A percentile compares a stretch with the other conserved stretches of the same genome.
phyloP scores from a whole-genome alignment of 176 grass and related monocot species.

The Urochloa ruziziensis region DNA sequence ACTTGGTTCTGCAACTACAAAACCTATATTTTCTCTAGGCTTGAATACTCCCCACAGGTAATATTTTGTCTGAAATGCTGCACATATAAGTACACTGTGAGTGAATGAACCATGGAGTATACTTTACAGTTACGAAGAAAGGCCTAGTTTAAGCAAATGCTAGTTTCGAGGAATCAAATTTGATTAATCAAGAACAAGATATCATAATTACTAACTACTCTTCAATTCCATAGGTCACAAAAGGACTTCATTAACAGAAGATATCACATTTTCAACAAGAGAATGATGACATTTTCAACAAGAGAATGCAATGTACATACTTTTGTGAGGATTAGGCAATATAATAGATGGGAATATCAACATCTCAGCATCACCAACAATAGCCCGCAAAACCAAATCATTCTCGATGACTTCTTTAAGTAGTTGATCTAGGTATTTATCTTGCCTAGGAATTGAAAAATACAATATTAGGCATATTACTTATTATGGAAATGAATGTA shows the following conservation, averaged over 20 bases:
- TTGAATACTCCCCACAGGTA: slow-evolving; percentile 60
- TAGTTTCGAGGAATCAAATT: no score
- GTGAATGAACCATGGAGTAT: background rate
- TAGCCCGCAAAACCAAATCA: slow-evolving; percentile 23
- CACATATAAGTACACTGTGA: background rate
- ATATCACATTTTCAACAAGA: background rate
- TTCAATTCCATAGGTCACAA: background rate
- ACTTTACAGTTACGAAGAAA: background rate
- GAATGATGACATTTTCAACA: background rate
- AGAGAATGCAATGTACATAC: background rate
- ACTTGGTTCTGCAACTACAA: background rate
- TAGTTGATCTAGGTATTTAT: slow-evolving; percentile 30
- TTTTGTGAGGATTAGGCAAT: slow-evolving; percentile 26
- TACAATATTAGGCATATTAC: background rate
- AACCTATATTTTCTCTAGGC: background rate
- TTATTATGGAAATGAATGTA: background rate
- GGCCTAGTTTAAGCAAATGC: background rate
- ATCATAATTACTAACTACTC: background rate
- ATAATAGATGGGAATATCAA: slow-evolving; percentile 47
- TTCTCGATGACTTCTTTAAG: slow-evolving; percentile 28
- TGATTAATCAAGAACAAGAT: no score
- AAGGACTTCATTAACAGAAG: background rate
- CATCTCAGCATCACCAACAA: slow-evolving; percentile 32
- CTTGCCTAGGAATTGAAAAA: slow-evolving; percentile 10
- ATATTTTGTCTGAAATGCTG: slow-evolving; percentile 35